Conservation (phyloP, 768 basidiomycete genomes). For the Boletus reticulatus region DNA sequence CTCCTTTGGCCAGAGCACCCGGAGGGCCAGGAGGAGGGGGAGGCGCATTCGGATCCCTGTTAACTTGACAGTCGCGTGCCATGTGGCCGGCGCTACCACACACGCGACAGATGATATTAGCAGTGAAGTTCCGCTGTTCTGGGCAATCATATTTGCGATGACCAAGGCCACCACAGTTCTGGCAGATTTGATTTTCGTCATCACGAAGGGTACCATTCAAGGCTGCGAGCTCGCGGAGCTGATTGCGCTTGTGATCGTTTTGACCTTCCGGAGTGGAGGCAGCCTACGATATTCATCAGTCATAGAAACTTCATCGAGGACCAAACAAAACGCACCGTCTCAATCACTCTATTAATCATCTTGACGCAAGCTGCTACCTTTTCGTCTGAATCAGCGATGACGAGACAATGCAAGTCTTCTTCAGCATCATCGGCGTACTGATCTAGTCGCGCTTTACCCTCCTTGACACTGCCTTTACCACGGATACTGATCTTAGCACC, state of each 20-base stretch:
- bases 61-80: slow-evolving; percentile 96
- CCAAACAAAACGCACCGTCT: slow-evolving; percentile 65
- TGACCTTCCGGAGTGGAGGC: slow-evolving; percentile 99
- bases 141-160: slow-evolving; percentile 99
- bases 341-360: slow-evolving; percentile 97
- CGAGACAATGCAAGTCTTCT: slow-evolving; percentile 97
- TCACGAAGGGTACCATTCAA: slow-evolving; percentile 98
- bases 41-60: slow-evolving; percentile 80
- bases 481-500: slow-evolving; percentile 98
- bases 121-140: slow-evolving; percentile 96
- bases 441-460: slow-evolving; percentile 95
- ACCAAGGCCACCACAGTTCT: slow-evolving; percentile 91
- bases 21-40: slow-evolving; percentile 42
- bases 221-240: slow-evolving; percentile 95
- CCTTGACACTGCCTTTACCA: slow-evolving; percentile 98
- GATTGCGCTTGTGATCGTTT: slow-evolving; percentile 99
- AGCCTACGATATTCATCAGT: slow-evolving; percentile 52
- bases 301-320: not conserved
- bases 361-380: slow-evolving; percentile 90
- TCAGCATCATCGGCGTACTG: slow-evolving; percentile 96
- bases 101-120: slow-evolving; percentile 98
- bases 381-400: slow-evolving; percentile 89
- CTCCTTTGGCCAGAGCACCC: slow-evolving; percentile 53
- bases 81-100: slow-evolving; percentile 99
- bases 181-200: slow-evolving; percentile 99